A percentile compares a stretch with the other conserved stretches of the same genome.
phyloP scores from a whole-genome alignment of 2,329 filamentous ascomycete species.

The Fusarium tjaetaba region DNA sequence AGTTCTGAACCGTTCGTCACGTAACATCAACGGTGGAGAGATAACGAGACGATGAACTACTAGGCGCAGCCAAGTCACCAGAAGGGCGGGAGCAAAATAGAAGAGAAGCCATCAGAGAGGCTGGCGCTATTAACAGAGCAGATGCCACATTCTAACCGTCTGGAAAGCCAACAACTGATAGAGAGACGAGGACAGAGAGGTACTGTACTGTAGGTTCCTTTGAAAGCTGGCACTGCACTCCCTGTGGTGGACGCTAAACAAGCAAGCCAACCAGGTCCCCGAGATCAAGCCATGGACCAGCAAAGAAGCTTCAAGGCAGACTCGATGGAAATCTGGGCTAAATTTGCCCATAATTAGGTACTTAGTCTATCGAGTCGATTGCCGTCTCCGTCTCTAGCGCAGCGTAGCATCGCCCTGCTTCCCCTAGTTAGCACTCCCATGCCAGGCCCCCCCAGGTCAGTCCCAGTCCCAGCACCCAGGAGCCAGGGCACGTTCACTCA shows the following conservation, averaged over 20 bases:
- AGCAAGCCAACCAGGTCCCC: slow-evolving; percentile 17
- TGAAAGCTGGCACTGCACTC: neutral
- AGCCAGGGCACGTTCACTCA: neutral
- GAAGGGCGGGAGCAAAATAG: slow-evolving; percentile 28
- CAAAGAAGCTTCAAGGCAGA: slow-evolving; percentile 29
- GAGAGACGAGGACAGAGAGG: neutral
- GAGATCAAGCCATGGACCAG: slow-evolving; percentile 20
- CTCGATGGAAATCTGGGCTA: slow-evolving; percentile 19
- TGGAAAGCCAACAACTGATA: slow-evolving; percentile 7
- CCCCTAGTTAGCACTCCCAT: slow-evolving; percentile 5
- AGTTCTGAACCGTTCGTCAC: slow-evolving; percentile 15
- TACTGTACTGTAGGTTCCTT: slow-evolving; percentile 5
- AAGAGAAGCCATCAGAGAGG: slow-evolving; percentile 15
- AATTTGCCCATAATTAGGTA: slow-evolving; percentile 38
- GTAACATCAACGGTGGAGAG: slow-evolving; percentile 40
- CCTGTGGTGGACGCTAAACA: neutral
- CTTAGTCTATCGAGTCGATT: slow-evolving; percentile 30
- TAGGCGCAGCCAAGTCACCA: slow-evolving; percentile 26
- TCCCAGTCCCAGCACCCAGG: neutral
- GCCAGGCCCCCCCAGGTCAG: neutral
- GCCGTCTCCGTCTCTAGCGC: slow-evolving; percentile 13
- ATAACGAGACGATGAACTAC: slow-evolving; percentile 26
- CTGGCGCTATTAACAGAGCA: slow-evolving; percentile 6
- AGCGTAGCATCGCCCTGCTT: slow-evolving; percentile 28
- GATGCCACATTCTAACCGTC: slow-evolving; percentile 11